A percentile compares a stretch with the other conserved stretches of the same genome.
These are phyloP conservation scores for Ceriops zippeliana DNA, from an alignment of 345 rosid species.

Conservation along the genomic window DNA sequence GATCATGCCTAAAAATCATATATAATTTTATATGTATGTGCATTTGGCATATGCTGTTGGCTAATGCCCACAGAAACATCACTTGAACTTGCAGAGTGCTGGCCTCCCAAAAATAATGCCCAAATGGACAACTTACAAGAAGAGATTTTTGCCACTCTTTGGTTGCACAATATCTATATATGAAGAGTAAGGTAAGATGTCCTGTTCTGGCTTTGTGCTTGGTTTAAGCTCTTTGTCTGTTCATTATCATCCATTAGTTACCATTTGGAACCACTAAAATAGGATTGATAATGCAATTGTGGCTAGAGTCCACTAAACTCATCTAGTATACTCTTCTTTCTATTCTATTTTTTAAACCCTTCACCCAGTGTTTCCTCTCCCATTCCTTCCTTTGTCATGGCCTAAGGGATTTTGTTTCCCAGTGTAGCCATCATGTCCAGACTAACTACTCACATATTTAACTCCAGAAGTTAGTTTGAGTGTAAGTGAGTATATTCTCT, in stretches of 20 bases:
- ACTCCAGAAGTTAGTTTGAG: neutral
- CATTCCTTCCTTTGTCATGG: slow-evolving; percentile 10
- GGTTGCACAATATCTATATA: neutral
- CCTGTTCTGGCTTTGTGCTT: slow-evolving; percentile 34
- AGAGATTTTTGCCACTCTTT: slow-evolving; percentile 15
- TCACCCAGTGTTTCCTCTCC: neutral
- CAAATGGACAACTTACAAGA: slow-evolving; percentile 23
- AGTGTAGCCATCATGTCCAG: neutral
- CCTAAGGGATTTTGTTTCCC: slow-evolving; percentile 1
- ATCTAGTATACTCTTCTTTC: neutral
- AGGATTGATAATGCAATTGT: slow-evolving; percentile 1
- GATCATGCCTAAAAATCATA: neutral
- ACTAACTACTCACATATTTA: neutral
- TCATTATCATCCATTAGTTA: slow-evolving; percentile 19
- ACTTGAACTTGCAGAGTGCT: slow-evolving; percentile 30
- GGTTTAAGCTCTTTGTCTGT: slow-evolving; percentile 11
- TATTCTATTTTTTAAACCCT: neutral
- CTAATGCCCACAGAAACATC: slow-evolving; percentile 19
- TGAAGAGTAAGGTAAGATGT: slow-evolving; percentile 26
- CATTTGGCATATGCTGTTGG: neutral
- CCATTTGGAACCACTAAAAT: neutral
- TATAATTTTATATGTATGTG: neutral
- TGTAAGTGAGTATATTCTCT: no score
- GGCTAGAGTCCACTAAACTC: neutral
- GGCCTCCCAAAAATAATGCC: slow-evolving; percentile 22